phyloP scores from a whole-genome alignment of 169 alveolate genomes.

The Eimeria tenella region DNA sequence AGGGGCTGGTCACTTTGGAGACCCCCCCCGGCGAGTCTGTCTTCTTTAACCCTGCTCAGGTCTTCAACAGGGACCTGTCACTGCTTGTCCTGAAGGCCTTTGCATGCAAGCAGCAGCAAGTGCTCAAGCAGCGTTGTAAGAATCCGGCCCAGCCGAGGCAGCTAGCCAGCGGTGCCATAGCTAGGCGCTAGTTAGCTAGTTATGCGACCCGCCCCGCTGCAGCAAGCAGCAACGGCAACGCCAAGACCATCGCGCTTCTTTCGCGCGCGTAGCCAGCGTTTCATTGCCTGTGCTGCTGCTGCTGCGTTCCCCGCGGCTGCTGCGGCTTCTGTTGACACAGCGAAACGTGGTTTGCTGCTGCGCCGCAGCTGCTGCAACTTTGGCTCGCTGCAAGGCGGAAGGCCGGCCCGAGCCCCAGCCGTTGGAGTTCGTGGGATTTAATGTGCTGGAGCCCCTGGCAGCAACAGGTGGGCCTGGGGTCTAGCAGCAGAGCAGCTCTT shows the following conservation, averaged over 20 bases:
- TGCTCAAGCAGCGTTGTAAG: constrained; percentile 2
- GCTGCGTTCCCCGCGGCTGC: constrained; percentile 10
- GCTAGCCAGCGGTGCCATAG: not conserved
- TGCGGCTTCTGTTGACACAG: not conserved
- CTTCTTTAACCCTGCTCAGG: constrained; percentile 93
- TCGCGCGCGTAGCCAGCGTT: not conserved
- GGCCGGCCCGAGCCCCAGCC: constrained; percentile 70
- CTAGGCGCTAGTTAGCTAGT: constrained; percentile 15
- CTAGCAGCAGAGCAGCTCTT: constrained; percentile 62
- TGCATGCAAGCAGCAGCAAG: constrained; percentile 31
- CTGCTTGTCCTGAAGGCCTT: constrained; percentile 77
- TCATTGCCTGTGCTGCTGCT: not conserved
- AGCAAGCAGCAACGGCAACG: not conserved
- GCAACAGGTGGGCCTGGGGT: constrained; percentile 72
- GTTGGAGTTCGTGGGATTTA: constrained; percentile 75
- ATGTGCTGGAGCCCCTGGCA: constrained; percentile 78
- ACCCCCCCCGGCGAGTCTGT: constrained; percentile 70
- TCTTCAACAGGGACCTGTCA: constrained; percentile 93
- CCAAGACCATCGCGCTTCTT: not conserved
- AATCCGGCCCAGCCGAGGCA: not conserved
- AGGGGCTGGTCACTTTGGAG: constrained; percentile 82
- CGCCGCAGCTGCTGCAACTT: constrained; percentile 62
- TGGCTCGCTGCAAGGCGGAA: constrained; percentile 71
- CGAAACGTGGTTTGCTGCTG: not conserved
- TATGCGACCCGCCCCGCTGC: not conserved